phyloP scores from a whole-genome alignment of 768 basidiomycete genomes.

The Kwoniella newhampshirensis region DNA sequence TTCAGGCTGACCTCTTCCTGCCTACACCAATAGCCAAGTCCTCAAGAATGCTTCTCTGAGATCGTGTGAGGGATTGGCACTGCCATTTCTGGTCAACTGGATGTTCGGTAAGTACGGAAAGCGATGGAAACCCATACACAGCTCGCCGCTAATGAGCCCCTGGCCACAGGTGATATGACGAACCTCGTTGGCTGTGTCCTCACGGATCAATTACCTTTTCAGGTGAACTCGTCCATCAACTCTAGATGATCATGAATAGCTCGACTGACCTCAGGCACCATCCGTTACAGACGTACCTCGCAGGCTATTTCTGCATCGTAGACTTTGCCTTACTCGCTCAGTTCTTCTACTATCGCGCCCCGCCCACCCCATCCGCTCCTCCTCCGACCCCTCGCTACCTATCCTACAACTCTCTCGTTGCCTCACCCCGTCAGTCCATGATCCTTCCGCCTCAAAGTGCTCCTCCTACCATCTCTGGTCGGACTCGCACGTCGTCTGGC shows the following conservation, averaged over 20 bases:
- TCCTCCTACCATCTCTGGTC: not conserved
- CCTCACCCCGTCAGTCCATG: conserved; percentile 32
- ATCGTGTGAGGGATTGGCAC: conserved; percentile 84
- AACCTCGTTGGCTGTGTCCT: conserved; percentile 79
- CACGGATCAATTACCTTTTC: conserved; percentile 91
- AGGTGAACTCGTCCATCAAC: conserved; percentile 60
- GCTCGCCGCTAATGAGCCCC: not conserved
- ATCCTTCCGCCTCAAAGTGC: conserved; percentile 27
- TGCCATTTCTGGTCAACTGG: conserved; percentile 94
- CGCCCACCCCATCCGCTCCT: not conserved
- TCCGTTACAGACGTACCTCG: conserved; percentile 75
- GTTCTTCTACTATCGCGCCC: conserved; percentile 69
- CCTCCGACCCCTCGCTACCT: conserved; percentile 13
- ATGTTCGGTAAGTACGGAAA: conserved; percentile 66
- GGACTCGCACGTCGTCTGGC: conserved; percentile 9
- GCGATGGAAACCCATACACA: not conserved
- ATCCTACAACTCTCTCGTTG: conserved; percentile 22
- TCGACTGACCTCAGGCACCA: not conserved
- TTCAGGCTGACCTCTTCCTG: not conserved
- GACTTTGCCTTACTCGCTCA: conserved; percentile 75
- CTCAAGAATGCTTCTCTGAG: conserved; percentile 71
- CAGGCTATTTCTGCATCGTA: conserved; percentile 82
- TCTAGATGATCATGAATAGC: too few relatives aligned
- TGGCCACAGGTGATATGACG: conserved; percentile 75
- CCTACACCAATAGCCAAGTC: conserved; percentile 59